phyloP scores from a whole-genome alignment of 192 early-diverging fungal genomes.

The Coemansia sp. region DNA sequence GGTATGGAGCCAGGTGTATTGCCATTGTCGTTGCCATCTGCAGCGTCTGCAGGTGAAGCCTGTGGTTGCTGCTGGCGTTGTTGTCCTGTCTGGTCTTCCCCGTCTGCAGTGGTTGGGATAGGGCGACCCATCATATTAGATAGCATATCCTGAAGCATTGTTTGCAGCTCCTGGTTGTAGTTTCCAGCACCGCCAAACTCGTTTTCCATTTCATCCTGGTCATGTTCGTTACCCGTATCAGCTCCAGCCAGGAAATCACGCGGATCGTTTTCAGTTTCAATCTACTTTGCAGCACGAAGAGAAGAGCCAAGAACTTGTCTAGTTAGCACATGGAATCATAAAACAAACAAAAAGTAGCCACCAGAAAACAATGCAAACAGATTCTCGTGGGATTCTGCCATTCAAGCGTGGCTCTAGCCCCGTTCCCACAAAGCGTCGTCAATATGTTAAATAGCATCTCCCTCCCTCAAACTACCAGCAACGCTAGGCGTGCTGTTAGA shows the following conservation, averaged over 20 bases:
- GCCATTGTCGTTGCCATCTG: neutral
- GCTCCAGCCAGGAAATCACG: conserved; percentile 40
- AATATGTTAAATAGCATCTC: neutral
- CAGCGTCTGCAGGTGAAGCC: neutral
- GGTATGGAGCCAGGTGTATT: conserved; percentile 15
- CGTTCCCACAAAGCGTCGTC: neutral
- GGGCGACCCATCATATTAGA: conserved; percentile 35
- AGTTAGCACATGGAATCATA: neutral
- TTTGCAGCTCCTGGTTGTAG: conserved; percentile 51
- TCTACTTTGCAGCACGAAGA: conserved; percentile 19
- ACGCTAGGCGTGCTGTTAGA: neutral
- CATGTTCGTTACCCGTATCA: conserved; percentile 12
- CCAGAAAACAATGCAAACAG: neutral
- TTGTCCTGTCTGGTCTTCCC: neutral
- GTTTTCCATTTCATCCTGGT: conserved; percentile 54
- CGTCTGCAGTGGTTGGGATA: neutral
- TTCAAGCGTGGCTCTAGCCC: neutral
- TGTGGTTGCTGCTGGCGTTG: neutral
- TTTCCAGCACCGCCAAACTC: conserved; percentile 58
- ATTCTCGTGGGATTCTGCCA: neutral
- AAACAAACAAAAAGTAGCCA: neutral
- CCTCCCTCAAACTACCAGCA: neutral
- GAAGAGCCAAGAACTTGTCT: neutral
- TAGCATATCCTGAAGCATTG: conserved; percentile 45
- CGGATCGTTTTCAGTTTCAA: conserved; percentile 42